These are phyloP conservation scores for Gentiana macrophylla DNA, from an alignment of 257 asterid species.

Conservation along the genomic window DNA sequence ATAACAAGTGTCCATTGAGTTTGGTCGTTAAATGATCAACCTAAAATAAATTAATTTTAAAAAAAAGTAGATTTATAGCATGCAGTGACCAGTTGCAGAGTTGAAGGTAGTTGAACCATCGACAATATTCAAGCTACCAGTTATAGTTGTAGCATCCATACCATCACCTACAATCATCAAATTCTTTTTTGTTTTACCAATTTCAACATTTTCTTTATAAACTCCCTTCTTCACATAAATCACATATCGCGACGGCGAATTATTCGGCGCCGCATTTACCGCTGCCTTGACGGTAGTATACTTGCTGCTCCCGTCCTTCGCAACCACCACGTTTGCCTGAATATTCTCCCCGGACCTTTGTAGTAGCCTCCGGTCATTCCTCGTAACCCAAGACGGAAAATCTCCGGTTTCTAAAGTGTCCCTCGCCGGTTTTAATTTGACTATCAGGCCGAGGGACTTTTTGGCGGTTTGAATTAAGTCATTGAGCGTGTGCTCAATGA, in stretches of 20 bases:
- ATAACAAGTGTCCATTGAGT: too few relatives aligned
- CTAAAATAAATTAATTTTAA: too few relatives aligned
- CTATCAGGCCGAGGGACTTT: slow-evolving; percentile 19
- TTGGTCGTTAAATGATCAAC: too few relatives aligned
- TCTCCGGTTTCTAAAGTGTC: neutral
- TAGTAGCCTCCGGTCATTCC: slow-evolving; percentile 15
- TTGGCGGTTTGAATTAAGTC: slow-evolving; percentile 13
- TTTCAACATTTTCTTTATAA: slow-evolving; percentile 46
- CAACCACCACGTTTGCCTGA: slow-evolving; percentile 23
- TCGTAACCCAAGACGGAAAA: slow-evolving; percentile 18
- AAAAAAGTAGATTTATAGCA: too few relatives aligned
- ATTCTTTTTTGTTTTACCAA: slow-evolving; percentile 16
- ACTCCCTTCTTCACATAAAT: slow-evolving; percentile 22
- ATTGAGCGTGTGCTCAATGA: slow-evolving; percentile 12
- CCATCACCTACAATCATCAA: slow-evolving; percentile 36
- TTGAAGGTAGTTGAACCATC: slow-evolving; percentile 29
- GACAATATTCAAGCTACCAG: slow-evolving; percentile 20
- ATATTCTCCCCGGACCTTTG: slow-evolving; percentile 8
- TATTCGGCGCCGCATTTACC: slow-evolving; percentile 18
- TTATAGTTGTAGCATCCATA: slow-evolving; percentile 20
- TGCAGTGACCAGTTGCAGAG: slow-evolving; percentile 15
- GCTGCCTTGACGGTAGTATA: slow-evolving; percentile 18
- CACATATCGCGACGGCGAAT: slow-evolving; percentile 11
- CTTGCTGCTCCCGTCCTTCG: slow-evolving; percentile 26
- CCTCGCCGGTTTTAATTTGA: slow-evolving; percentile 6